A percentile compares a stretch with the other conserved stretches of the same genome.
phyloP scores from a whole-genome alignment of 345 rosid species.

The Leavenworthia alabamica region DNA sequence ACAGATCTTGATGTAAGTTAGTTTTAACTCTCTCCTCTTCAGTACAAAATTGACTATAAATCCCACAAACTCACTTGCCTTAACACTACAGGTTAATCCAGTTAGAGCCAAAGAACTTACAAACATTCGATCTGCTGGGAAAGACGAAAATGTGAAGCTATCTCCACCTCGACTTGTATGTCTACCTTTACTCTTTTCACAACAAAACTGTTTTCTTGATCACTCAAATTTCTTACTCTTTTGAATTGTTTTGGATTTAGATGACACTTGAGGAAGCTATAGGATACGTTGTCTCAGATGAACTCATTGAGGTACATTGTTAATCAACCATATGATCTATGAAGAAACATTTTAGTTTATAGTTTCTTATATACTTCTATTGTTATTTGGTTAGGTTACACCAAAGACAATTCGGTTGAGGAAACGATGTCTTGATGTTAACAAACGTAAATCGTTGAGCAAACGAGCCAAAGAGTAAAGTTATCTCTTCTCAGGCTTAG shows the following conservation, averaged over 20 bases:
- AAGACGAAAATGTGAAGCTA: slow-evolving; percentile 85
- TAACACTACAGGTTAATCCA: slow-evolving; percentile 65
- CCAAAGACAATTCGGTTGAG: slow-evolving; percentile 82
- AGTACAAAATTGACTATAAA: background rate
- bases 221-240: background rate
- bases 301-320: slow-evolving; percentile 76
- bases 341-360: background rate
- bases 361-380: background rate
- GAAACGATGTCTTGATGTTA: slow-evolving; percentile 82
- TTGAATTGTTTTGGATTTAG: slow-evolving; percentile 37
- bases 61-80: slow-evolving; percentile 19
- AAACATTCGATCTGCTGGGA: slow-evolving; percentile 72
- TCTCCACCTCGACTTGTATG: slow-evolving; percentile 91
- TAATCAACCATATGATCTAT: background rate
- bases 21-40: background rate
- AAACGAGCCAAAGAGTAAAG: slow-evolving; percentile 65
- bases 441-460: slow-evolving; percentile 82
- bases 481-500: background rate
- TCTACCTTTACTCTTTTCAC: background rate
- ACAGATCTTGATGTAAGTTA: slow-evolving; percentile 88
- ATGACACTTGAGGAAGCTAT: slow-evolving; percentile 96
- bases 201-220: background rate
- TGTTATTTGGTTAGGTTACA: slow-evolving; percentile 50
- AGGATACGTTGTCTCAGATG: slow-evolving; percentile 94
- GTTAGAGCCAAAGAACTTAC: slow-evolving; percentile 76